These are phyloP conservation scores for Hemileia vastatrix DNA, from an alignment of 1,284 basidiomycete species.

Conservation along the genomic window DNA sequence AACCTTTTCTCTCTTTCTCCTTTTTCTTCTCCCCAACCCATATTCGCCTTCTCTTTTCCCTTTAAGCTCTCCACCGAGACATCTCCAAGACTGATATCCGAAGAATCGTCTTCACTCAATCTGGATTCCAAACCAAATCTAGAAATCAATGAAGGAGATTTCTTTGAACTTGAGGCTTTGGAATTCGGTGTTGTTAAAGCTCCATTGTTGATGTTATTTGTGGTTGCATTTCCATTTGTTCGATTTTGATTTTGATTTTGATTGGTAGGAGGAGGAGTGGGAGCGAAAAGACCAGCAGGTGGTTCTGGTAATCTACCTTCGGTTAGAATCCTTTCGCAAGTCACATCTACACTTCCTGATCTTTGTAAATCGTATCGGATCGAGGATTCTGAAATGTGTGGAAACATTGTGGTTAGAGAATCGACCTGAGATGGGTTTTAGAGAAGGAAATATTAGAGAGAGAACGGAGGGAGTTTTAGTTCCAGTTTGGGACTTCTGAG, in stretches of 20 bases:
- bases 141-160: too few relatives aligned
- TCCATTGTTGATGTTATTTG: neutral
- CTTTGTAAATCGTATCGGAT: conserved; percentile 37
- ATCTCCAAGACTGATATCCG: too few relatives aligned
- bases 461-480: too few relatives aligned
- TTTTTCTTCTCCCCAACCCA: too few relatives aligned
- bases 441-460: too few relatives aligned
- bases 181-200: neutral
- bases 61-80: too few relatives aligned
- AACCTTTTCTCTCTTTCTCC: too few relatives aligned
- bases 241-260: conserved; percentile 18
- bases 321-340: conserved; percentile 36
- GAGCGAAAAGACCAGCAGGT: conserved; percentile 31
- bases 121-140: too few relatives aligned
- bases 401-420: conserved; percentile 36
- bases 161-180: conserved; percentile 3
- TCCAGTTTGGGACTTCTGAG: too few relatives aligned
- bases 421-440: too few relatives aligned
- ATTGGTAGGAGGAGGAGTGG: conserved; percentile 19
- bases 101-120: too few relatives aligned
- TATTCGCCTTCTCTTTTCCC: too few relatives aligned
- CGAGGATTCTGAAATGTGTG: conserved; percentile 34
- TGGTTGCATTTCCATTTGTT: conserved; percentile 20
- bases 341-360: conserved; percentile 34
- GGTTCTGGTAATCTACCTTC: conserved; percentile 35